phyloP scores from a whole-genome alignment of 495 filamentous ascomycete species.

The Aspergillus hancockii region DNA sequence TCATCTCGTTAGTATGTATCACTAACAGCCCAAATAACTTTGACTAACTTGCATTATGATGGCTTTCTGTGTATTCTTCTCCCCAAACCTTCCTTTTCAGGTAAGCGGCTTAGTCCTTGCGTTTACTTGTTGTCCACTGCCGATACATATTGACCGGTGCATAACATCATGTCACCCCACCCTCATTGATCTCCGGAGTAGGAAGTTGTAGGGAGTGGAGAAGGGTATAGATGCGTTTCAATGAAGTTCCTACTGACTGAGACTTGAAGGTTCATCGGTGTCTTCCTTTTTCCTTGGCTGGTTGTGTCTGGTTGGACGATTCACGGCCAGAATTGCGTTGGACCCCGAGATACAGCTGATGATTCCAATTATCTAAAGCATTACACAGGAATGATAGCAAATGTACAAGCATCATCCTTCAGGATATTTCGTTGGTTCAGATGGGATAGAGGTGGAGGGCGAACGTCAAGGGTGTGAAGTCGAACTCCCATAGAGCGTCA shows the following conservation, averaged over 20 bases:
- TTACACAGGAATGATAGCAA: neutral
- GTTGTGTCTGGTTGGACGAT: neutral
- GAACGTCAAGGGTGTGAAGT: neutral
- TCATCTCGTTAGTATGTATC: neutral
- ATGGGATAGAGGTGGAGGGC: neutral
- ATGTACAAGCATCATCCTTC: neutral
- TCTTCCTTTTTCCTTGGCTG: neutral
- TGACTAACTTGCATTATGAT: conserved; percentile 1
- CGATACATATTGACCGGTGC: neutral
- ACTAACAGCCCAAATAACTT: neutral
- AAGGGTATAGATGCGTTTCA: neutral
- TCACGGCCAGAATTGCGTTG: neutral
- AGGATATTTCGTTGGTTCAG: neutral
- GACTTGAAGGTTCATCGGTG: neutral
- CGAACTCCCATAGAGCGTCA: neutral
- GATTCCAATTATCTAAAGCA: neutral
- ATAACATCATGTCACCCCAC: neutral
- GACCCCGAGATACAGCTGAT: neutral
- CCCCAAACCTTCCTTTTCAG: neutral
- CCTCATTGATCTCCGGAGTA: neutral
- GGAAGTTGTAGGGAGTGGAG: conserved; percentile 4
- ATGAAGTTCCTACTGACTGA: neutral
- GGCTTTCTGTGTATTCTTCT: neutral
- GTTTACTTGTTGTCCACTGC: neutral
- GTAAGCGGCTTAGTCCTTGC: neutral